Evolutionary conservation across 1,284 basidiomycete genomes (phyloP).

Genomic region (Cutaneotrichosporon cyanovorans): DNA sequence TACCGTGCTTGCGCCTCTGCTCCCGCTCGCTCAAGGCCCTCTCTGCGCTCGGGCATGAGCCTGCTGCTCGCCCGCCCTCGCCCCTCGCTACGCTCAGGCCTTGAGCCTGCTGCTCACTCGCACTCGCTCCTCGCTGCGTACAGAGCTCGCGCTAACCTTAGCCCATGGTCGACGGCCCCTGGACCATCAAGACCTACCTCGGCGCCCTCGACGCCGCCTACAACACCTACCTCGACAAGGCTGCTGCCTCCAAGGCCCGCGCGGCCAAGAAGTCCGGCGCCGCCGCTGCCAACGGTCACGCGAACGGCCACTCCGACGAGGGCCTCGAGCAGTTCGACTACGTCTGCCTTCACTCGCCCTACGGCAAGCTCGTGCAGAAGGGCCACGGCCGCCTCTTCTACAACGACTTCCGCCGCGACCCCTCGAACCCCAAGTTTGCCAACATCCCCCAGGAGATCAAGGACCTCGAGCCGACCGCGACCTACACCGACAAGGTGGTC

Average conservation of each 20-base stretch:
- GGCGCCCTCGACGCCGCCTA: slow-evolving; percentile 89
- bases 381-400: slow-evolving; percentile 77
- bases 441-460: slow-evolving; percentile 65
- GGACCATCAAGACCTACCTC: slow-evolving; percentile 92
- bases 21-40: no score
- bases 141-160: no score
- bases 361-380: slow-evolving; percentile 98
- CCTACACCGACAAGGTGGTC: slow-evolving; percentile 84
- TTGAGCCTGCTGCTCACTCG: slow-evolving; percentile 9
- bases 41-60: no score
- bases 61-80: no score
- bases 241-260: slow-evolving; percentile 52
- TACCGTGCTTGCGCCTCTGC: no score
- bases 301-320: slow-evolving; percentile 27
- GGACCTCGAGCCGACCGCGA: slow-evolving; percentile 59
- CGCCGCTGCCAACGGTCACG: slow-evolving; percentile 28
- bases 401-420: slow-evolving; percentile 75
- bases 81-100: slow-evolving; percentile 20
- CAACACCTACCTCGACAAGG: slow-evolving; percentile 76
- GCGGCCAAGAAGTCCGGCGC: slow-evolving; percentile 42
- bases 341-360: slow-evolving; percentile 87
- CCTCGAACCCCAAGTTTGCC: slow-evolving; percentile 65
- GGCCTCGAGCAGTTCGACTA: slow-evolving; percentile 76
- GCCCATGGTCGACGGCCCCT: slow-evolving; percentile 94
- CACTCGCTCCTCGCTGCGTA: slow-evolving; percentile 8